Conservation (phyloP, 352 stramenopile genomes). For the Globisporangium barbulae region DNA sequence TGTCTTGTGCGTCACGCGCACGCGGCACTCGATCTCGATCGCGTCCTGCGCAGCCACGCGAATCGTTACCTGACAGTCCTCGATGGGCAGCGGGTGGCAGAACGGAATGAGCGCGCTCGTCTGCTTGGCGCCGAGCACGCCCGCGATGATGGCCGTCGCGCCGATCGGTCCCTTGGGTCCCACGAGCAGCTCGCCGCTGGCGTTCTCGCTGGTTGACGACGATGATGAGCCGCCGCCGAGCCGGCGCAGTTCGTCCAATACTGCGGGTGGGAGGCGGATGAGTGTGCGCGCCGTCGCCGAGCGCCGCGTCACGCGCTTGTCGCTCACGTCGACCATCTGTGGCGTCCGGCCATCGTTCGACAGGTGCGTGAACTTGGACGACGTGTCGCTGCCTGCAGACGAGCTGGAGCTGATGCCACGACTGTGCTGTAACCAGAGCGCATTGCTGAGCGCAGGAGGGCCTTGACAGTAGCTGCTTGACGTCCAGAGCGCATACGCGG, state of each 20-base stretch:
- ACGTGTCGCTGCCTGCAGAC: constrained; percentile 4
- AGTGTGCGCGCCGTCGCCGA: constrained; percentile 78
- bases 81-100: constrained; percentile 91
- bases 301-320: constrained; percentile 80
- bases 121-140: constrained; percentile 92
- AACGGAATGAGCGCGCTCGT: constrained; percentile 93
- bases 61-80: constrained; percentile 90
- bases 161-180: constrained; percentile 90
- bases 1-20: constrained; percentile 91
- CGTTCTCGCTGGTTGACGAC: neutral
- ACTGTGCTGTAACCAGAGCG: neutral
- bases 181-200: constrained; percentile 32
- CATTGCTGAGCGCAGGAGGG: neutral
- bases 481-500: neutral
- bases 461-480: neutral
- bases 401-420: neutral
- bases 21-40: constrained; percentile 87
- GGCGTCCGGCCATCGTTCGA: constrained; percentile 37
- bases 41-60: constrained; percentile 41
- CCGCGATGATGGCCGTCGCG: constrained; percentile 89
- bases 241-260: constrained; percentile 72
- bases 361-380: constrained; percentile 56
- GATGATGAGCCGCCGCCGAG: constrained; percentile 7
- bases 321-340: constrained; percentile 91
- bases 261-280: constrained; percentile 81